Conservation (phyloP, 2,329 filamentous ascomycete species). For the Pseudocercospora cruenta region DNA sequence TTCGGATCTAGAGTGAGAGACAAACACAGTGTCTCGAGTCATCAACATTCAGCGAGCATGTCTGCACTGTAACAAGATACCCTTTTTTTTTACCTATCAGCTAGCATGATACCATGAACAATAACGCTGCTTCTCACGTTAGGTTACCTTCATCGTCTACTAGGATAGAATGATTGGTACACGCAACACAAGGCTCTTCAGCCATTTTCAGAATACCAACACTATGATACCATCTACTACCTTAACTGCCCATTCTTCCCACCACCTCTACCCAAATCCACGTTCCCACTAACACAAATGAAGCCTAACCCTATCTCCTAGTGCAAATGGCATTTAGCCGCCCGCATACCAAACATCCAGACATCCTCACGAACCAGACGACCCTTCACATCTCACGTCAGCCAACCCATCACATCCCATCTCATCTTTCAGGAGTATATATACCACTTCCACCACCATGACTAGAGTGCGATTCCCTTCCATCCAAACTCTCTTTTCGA, state of each 20-base stretch:
- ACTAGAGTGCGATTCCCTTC: too few species aligned
- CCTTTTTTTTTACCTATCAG: neutral
- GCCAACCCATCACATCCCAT: neutral
- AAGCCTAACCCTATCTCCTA: neutral
- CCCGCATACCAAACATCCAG: neutral
- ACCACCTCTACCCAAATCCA: too few species aligned
- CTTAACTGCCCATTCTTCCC: neutral
- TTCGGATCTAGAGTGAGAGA: neutral
- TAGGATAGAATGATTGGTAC: neutral
- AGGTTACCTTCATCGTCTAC: neutral
- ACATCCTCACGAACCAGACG: neutral
- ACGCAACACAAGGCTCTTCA: neutral
- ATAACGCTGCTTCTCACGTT: neutral
- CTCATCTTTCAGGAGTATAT: neutral
- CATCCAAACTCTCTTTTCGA: slow-evolving; percentile 1
- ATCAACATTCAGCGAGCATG: neutral
- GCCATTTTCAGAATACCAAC: neutral
- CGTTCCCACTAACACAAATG: neutral
- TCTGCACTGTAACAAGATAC: neutral
- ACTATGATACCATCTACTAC: neutral
- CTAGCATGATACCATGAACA: neutral
- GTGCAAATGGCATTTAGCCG: neutral
- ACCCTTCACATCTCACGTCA: neutral
- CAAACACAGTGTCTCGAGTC: neutral
- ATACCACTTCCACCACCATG: neutral